phyloP scores from a whole-genome alignment of 2,329 filamentous ascomycete species.

The Achaetomium macrosporum region DNA sequence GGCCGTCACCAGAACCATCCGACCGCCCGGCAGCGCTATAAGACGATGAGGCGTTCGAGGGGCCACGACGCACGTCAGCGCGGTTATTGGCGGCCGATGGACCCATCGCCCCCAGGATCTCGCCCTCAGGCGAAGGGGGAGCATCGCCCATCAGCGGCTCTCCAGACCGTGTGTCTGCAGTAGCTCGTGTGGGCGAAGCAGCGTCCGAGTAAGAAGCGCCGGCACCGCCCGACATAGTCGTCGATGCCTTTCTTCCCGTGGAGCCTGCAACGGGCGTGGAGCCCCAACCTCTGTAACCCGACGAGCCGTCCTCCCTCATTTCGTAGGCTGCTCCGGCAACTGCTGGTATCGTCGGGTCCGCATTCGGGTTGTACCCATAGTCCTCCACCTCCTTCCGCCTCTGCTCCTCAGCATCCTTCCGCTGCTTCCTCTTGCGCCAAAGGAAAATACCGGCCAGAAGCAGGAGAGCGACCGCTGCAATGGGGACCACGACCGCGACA shows the following conservation, averaged over 20 bases:
- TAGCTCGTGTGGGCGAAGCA: slow-evolving; percentile 60
- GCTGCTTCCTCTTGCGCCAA: slow-evolving; percentile 83
- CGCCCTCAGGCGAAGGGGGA: slow-evolving; percentile 59
- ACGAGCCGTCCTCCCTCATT: slow-evolving; percentile 69
- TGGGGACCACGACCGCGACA: slow-evolving; percentile 88
- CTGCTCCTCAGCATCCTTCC: slow-evolving; percentile 78
- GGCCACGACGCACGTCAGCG: slow-evolving; percentile 74
- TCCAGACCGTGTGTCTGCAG: slow-evolving; percentile 62
- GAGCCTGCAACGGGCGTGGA: slow-evolving; percentile 63
- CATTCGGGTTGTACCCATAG: slow-evolving; percentile 96
- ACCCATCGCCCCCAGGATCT: slow-evolving; percentile 78
- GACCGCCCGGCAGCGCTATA: slow-evolving; percentile 81
- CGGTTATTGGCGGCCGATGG: slow-evolving; percentile 62
- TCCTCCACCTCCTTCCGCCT: slow-evolving; percentile 95
- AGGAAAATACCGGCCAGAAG: slow-evolving; percentile 72
- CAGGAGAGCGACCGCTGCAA: slow-evolving; percentile 77
- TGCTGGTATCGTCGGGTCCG: slow-evolving; percentile 69
- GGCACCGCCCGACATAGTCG: slow-evolving; percentile 74
- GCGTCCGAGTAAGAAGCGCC: slow-evolving; percentile 67
- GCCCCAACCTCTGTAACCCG: slow-evolving; percentile 93
- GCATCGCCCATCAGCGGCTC: slow-evolving; percentile 56
- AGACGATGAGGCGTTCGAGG: slow-evolving; percentile 92
- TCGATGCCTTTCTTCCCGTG: slow-evolving; percentile 77
- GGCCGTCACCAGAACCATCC: slow-evolving; percentile 54
- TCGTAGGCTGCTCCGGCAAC: slow-evolving; percentile 47